Evolutionary conservation across 495 filamentous ascomycete species (phyloP).

Genomic region (Pyrenula massariospora): DNA sequence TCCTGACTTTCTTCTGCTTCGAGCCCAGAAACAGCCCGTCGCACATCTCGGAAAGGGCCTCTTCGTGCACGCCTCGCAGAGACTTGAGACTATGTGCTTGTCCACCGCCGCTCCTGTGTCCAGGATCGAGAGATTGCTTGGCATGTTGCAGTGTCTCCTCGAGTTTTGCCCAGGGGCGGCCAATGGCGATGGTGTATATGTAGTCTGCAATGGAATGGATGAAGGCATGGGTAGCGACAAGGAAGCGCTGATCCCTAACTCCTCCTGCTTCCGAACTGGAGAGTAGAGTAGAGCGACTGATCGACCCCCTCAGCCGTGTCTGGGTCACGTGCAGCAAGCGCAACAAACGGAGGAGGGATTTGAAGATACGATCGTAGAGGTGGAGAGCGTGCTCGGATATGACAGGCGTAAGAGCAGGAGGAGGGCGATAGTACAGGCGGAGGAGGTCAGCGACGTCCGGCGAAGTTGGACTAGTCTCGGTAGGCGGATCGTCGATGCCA

Average conservation of each 20-base stretch:
- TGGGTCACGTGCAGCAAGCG: conserved; percentile 73
- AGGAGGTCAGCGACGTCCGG: conserved; percentile 79
- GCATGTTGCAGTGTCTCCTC: conserved; percentile 50
- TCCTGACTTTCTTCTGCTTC: not conserved
- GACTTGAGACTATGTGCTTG: not conserved
- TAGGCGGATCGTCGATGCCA: conserved; percentile 66
- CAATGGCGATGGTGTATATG: conserved; percentile 66
- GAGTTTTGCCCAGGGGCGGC: conserved; percentile 57
- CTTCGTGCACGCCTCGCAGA: not conserved
- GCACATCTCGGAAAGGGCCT: not conserved
- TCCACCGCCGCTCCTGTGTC: conserved; percentile 11
- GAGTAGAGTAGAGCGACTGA: conserved; percentile 20
- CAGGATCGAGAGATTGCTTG: conserved; percentile 41
- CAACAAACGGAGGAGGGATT: conserved; percentile 59
- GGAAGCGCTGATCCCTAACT: conserved; percentile 47
- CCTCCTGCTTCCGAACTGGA: conserved; percentile 9
- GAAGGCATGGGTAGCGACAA: conserved; percentile 69
- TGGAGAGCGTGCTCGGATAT: conserved; percentile 55
- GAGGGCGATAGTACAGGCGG: conserved; percentile 72
- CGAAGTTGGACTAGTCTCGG: conserved; percentile 16
- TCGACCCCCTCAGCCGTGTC: conserved; percentile 53
- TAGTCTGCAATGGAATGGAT: conserved; percentile 55
- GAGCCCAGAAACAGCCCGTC: not conserved
- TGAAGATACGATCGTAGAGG: conserved; percentile 79
- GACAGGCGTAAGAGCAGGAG: conserved; percentile 56